Evolutionary conservation across 139 green algal genomes (phyloP).

Genomic region (Gonium pectorale): DNA sequence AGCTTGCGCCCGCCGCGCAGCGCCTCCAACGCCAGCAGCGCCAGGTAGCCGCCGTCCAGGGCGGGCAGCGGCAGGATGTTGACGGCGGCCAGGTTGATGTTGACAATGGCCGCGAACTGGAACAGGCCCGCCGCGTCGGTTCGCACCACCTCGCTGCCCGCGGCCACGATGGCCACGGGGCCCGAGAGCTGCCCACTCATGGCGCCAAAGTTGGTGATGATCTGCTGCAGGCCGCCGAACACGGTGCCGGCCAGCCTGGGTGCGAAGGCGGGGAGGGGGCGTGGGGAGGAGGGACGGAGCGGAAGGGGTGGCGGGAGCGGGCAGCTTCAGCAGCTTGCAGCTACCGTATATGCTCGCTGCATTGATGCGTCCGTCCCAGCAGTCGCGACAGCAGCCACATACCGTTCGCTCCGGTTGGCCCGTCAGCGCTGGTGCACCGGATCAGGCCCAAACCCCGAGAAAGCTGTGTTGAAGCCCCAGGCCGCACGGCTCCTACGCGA

Average conservation of each 20-base stretch:
- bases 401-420: too few relatives aligned
- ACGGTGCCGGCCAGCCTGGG: slow-evolving; percentile 66
- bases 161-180: slow-evolving; percentile 95
- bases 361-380: too few relatives aligned
- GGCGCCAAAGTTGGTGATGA: slow-evolving; percentile 83
- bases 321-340: too few relatives aligned
- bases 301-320: too few relatives aligned
- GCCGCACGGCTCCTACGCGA: too few relatives aligned
- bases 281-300: too few relatives aligned
- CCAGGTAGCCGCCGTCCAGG: slow-evolving; percentile 95
- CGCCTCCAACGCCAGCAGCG: slow-evolving; percentile 88
- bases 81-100: slow-evolving; percentile 98
- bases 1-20: slow-evolving; percentile 91
- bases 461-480: too few relatives aligned
- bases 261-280: background rate
- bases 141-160: slow-evolving; percentile 84
- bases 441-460: too few relatives aligned
- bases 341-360: too few relatives aligned
- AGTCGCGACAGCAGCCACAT: too few relatives aligned
- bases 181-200: slow-evolving; percentile 77
- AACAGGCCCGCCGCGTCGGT: slow-evolving; percentile 76
- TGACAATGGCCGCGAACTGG: slow-evolving; percentile 97
- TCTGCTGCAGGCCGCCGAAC: slow-evolving; percentile 70
- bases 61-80: slow-evolving; percentile 96
- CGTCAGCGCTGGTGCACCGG: too few relatives aligned